A percentile compares a stretch with the other conserved stretches of the same genome.
Evolutionary conservation across 805 yeast genomes (phyloP).

Genomic region (Cephaloascus albidus): DNA sequence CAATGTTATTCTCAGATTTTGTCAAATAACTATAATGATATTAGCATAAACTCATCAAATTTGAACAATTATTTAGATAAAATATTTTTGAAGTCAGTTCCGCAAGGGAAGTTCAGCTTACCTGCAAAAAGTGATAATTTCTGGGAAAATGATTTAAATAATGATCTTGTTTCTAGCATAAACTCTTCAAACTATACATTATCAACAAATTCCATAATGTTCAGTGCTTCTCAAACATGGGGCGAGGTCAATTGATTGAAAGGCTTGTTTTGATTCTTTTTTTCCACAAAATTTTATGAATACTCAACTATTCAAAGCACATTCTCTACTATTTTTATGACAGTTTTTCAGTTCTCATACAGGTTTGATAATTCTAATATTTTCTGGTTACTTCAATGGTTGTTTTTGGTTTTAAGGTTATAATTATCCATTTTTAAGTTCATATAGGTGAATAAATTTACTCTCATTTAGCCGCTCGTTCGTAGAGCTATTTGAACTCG

Average conservation of each 20-base stretch:
- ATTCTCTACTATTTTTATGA: too few relatives aligned
- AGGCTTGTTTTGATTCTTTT: neutral
- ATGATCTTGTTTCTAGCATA: constrained; percentile 1
- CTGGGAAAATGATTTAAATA: constrained; percentile 6
- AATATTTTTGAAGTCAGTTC: neutral
- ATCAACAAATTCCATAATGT: constrained; percentile 6
- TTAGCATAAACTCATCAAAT: neutral
- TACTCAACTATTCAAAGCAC: too few relatives aligned
- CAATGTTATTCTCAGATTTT: neutral
- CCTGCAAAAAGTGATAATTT: constrained; percentile 2
- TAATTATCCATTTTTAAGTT: too few relatives aligned
- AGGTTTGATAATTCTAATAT: too few relatives aligned
- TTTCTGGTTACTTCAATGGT: too few relatives aligned
- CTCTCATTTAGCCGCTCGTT: too few relatives aligned
- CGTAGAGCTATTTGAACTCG: too few relatives aligned
- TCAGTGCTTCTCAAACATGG: neutral
- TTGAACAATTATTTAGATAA: neutral
- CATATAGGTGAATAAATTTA: too few relatives aligned
- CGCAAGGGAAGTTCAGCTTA: too few relatives aligned
- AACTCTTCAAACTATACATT: constrained; percentile 4
- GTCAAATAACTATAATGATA: neutral
- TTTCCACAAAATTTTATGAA: too few relatives aligned
- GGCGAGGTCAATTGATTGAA: neutral
- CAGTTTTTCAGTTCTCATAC: too few relatives aligned
- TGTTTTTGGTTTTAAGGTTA: too few relatives aligned